Conservation (phyloP, 805 yeast species). For the Candida pseudofarinosa region DNA sequence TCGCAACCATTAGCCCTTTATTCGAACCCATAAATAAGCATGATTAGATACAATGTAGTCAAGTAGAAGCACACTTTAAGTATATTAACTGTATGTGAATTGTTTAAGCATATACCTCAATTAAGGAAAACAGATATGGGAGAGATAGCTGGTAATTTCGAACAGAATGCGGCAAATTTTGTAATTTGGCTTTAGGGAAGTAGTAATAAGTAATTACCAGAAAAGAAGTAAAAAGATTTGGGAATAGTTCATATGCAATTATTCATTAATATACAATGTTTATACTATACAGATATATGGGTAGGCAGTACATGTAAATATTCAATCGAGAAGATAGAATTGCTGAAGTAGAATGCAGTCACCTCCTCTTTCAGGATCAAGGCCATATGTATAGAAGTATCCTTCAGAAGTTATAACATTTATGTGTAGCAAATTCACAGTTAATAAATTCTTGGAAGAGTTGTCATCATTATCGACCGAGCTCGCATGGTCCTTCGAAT, state of each 20-base stretch:
- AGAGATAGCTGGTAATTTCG: too few relatives aligned
- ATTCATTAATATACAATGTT: background rate
- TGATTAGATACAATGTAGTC: too few relatives aligned
- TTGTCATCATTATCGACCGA: conserved; percentile 8
- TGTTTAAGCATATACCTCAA: too few relatives aligned
- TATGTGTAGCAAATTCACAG: conserved; percentile 40
- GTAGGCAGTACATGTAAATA: background rate
- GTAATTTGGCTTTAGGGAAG: too few relatives aligned
- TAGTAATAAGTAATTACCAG: too few relatives aligned
- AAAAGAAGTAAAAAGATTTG: too few relatives aligned
- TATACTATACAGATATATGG: background rate
- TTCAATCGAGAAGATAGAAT: conserved; percentile 46
- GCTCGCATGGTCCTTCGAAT: conserved; percentile 3
- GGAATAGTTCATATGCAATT: background rate
- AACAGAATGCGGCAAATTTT: too few relatives aligned
- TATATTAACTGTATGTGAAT: too few relatives aligned
- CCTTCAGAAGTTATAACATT: conserved; percentile 82
- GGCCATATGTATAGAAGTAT: conserved; percentile 69
- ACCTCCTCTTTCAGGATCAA: conserved; percentile 89
- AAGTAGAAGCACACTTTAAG: too few relatives aligned
- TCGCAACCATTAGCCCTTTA: too few relatives aligned
- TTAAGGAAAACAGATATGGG: too few relatives aligned
- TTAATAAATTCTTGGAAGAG: conserved; percentile 18
- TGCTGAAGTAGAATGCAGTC: conserved; percentile 81
- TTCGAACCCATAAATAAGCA: too few relatives aligned